Percentiles rank a stretch among this genome's conserved stretches.
phyloP scores from a whole-genome alignment of 2,329 filamentous ascomycete genomes.

The Penicillium sp. region DNA sequence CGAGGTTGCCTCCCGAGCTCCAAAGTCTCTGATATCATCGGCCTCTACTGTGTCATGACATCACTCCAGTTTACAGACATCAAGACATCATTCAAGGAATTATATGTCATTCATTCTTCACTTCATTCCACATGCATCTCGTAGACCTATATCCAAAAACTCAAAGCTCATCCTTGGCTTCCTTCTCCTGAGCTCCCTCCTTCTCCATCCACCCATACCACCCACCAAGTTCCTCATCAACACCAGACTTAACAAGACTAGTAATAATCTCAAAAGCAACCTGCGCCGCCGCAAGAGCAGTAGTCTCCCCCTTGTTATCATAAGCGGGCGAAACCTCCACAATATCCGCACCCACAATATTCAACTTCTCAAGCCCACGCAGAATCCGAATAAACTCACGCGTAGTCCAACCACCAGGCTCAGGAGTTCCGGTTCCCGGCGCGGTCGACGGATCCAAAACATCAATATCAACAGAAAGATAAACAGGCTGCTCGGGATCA shows the following conservation, averaged over 20 bases:
- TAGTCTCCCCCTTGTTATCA: conserved; percentile 75
- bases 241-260: conserved; percentile 48
- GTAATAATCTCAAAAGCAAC: conserved; percentile 83
- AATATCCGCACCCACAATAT: conserved; percentile 84
- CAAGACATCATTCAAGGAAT: not conserved
- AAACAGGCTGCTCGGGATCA: conserved; percentile 68
- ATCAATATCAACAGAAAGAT: conserved; percentile 78
- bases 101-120: conserved; percentile 16
- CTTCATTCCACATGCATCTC: conserved; percentile 20
- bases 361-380: conserved; percentile 75
- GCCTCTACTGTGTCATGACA: conserved; percentile 1
- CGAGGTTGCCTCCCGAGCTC: not conserved
- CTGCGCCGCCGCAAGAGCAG: conserved; percentile 78
- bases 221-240: conserved; percentile 39
- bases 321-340: conserved; percentile 88
- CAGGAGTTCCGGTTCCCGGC: conserved; percentile 82
- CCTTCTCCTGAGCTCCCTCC: conserved; percentile 6
- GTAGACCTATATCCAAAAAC: conserved; percentile 7
- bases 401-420: conserved; percentile 88
- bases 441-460: conserved; percentile 69
- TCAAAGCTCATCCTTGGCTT: conserved; percentile 31
- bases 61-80: not conserved
- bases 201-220: conserved; percentile 39
- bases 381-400: conserved; percentile 81
- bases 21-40: not conserved